Evolutionary conservation across 768 basidiomycete species (phyloP).

Genomic region (Cystobasidium ongulense): DNA sequence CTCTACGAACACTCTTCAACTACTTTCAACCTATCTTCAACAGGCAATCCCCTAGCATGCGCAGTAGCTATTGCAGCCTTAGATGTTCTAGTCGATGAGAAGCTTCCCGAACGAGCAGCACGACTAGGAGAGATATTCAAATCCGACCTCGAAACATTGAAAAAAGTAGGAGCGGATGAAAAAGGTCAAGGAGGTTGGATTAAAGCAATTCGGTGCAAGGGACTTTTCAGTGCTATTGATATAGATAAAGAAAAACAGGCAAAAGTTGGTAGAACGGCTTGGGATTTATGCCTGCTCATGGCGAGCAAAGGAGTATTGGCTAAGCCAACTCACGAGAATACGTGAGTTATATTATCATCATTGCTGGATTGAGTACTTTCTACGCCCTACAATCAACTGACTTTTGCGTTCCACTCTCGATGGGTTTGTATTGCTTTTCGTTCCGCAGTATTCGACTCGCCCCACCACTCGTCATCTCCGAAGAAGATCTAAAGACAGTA

Average conservation of each 20-base stretch:
- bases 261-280: slow-evolving; percentile 68
- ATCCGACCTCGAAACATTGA: slow-evolving; percentile 46
- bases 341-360: slow-evolving; percentile 52
- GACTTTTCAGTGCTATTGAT: slow-evolving; percentile 84
- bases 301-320: slow-evolving; percentile 86
- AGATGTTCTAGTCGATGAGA: slow-evolving; percentile 79
- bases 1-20: no score
- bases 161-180: not conserved
- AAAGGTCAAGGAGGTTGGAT: slow-evolving; percentile 26
- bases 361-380: not conserved
- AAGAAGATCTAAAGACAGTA: slow-evolving; percentile 68
- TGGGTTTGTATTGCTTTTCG: not conserved
- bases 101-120: slow-evolving; percentile 70
- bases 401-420: not conserved
- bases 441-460: slow-evolving; percentile 78
- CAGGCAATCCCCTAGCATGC: slow-evolving; percentile 60
- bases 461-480: slow-evolving; percentile 87
- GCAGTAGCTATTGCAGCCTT: slow-evolving; percentile 92
- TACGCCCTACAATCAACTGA: slow-evolving; percentile 8
- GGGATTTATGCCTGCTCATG: slow-evolving; percentile 88
- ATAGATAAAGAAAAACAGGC: slow-evolving; percentile 71
- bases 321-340: slow-evolving; percentile 92
- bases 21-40: not conserved
- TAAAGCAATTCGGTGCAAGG: slow-evolving; percentile 50
- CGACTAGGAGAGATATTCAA: slow-evolving; percentile 76